Evolutionary conservation across 192 early-diverging fungal genomes (phyloP).

Genomic region (Jimgerdemannia flammicorona): DNA sequence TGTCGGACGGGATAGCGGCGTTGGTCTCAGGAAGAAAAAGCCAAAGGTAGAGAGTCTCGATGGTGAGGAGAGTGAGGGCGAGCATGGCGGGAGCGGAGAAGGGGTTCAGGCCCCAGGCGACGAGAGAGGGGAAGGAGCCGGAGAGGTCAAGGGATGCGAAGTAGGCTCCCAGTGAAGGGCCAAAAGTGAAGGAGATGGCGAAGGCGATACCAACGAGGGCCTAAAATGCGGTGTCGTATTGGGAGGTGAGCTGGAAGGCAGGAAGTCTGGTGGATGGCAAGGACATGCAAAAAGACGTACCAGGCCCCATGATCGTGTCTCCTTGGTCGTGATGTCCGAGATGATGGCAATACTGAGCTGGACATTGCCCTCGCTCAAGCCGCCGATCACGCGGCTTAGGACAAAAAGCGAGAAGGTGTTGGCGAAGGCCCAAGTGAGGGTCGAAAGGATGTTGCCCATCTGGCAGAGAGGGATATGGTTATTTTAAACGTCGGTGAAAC

Average conservation of each 20-base stretch:
- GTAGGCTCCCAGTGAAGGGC: constrained; percentile 85
- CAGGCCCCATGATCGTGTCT: constrained; percentile 75
- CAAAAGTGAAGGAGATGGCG: constrained; percentile 92
- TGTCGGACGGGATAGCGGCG: not conserved
- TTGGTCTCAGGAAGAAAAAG: constrained; percentile 73
- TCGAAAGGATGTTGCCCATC: constrained; percentile 92
- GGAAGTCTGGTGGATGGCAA: not conserved
- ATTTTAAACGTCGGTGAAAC: not conserved
- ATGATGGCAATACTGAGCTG: constrained; percentile 96
- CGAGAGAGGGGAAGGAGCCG: constrained; percentile 29
- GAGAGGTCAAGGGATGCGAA: constrained; percentile 59
- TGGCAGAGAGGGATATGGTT: constrained; percentile 11
- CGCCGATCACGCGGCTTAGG: constrained; percentile 80
- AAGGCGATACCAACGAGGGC: constrained; percentile 97
- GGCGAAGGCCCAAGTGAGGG: constrained; percentile 88
- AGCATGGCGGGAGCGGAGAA: constrained; percentile 89
- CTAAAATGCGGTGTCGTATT: constrained; percentile 20
- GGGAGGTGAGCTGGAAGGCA: not conserved
- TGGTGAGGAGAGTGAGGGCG: constrained; percentile 73
- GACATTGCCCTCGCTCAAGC: constrained; percentile 96
- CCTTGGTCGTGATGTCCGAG: constrained; percentile 82
- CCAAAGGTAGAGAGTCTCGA: constrained; percentile 81
- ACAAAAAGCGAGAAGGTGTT: constrained; percentile 82
- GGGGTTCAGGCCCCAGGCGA: constrained; percentile 52
- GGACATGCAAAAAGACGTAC: constrained; percentile 30